Evolutionary conservation across 768 basidiomycete genomes (phyloP), one percentile per base, ranked within the genome.

Genomic region (Tulasnella sp.): DNA sequence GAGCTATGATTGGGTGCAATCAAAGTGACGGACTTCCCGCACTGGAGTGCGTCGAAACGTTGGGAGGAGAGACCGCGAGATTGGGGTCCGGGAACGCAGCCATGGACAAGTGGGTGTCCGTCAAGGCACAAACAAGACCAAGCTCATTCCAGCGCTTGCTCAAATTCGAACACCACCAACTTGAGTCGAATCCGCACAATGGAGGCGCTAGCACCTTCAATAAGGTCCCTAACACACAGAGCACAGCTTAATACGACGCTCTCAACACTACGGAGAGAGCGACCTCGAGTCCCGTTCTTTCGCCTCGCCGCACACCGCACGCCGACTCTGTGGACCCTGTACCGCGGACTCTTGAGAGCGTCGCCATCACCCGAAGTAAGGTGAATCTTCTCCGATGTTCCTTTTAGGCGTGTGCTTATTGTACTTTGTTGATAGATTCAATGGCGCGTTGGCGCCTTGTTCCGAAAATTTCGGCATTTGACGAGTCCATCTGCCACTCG

Each of bases 291-390:
- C 2, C 87, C 90, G 3, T 91, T 93, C 76, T 92, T 84, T 77
- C 78, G 85, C 65, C 87, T 93, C 34, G 82, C 83, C 0, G 88
- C 88, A 0, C 94, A 95, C 78, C 85, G 89, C 26, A 79, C 88
- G 34, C 92, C 94, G 3, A 93, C 91, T 0, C 78, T 90, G 76
- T 92, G 91, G 90, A 79, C 83, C 0, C 80, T 95, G 5, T 95
- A 94, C 78, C 84, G 92, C 26, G 86, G 87, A 3, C 82, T 95
- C 16, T 79, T 91, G 64, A 80, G 83, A 35, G 76, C 83, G 44
- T 83, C 90, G 6, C 85, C 86, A 0, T 26, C 71, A 64, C 44
- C 47, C 32, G 41, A 42, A 62, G 69, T 70, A 83, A 83, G 16
- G 83, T 85, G 34, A 81, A 86, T 77, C 90, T 75, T 70, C 86